Evolutionary conservation across 805 yeast genomes (phyloP), one percentile per base, ranked within the genome.

Genomic region (Yueomyces sinensis): DNA sequence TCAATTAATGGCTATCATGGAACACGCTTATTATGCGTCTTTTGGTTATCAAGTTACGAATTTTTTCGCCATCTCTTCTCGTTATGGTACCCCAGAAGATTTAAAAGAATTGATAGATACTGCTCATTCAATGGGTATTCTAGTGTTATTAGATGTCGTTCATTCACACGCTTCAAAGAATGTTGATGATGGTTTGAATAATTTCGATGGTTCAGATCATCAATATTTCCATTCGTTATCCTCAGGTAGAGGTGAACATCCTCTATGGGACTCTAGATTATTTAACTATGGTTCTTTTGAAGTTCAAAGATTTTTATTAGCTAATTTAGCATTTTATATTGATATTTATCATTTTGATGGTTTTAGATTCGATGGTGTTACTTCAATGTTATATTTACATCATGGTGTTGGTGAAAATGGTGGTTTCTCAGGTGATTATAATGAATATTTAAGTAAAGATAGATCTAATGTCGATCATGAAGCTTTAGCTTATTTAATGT

Each of bases 1-100:
- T 47, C 98, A 89, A 60, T 66, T 89, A 51, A 89, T 89, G 98
- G 96, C 98, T 0, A 71, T 89, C 30, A 89, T 89, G 98, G 98
- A 89, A 59, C 98, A 89, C 56, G 97, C 98, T 2, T 89, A 89
- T 55, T 89, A 89, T 56, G 98, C 96, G 1, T 83, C 95, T 2
- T 89, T 89, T 55, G 98, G 98, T n/a, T 89, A 89, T 56, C 98
- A 89, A 58, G 76, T 89, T 19, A 87, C 97, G 17, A 82, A 79
- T 39, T 91, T 89, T 54, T 89, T 82, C 55, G 96, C 97, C 2
- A 67, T 72, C 17, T 76, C 91, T 35, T 87, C 96, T 6, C 70
- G 98, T 42, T 91, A 67, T 48, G 98, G 98, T 20, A 74, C 95
- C 0, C 97, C 98, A 2, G 97, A 91, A 46, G 96, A 91, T 33